Conservation (phyloP, 2,329 filamentous ascomycete genomes). For the Blastomyces gilchristii region DNA sequence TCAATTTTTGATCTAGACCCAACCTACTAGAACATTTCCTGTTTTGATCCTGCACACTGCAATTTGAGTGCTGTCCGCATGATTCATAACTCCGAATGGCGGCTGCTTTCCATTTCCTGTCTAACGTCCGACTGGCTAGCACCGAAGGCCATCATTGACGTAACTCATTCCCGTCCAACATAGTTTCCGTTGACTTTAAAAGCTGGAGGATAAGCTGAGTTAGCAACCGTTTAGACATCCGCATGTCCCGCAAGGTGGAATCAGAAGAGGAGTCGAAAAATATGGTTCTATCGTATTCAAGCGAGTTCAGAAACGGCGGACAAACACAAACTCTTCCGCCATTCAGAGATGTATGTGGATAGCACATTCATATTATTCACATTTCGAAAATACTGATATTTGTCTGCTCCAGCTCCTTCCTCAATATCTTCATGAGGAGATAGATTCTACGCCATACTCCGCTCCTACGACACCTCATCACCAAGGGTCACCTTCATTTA, state of each 20-base stretch:
- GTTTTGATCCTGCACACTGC: slow-evolving; percentile 7
- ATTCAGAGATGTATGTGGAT: slow-evolving; percentile 28
- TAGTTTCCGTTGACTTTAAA: slow-evolving; percentile 5
- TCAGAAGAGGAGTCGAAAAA: slow-evolving; percentile 24
- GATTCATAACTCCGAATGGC: slow-evolving; percentile 5
- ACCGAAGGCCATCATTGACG: slow-evolving; percentile 1
- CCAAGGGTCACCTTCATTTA: slow-evolving; percentile 24
- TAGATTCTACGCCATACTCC: slow-evolving; percentile 31
- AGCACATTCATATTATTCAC: neutral
- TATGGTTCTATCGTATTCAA: slow-evolving; percentile 33
- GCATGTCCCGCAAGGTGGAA: slow-evolving; percentile 29
- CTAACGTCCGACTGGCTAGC: slow-evolving; percentile 7
- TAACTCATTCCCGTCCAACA: slow-evolving; percentile 4
- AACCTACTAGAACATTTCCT: slow-evolving; percentile 1
- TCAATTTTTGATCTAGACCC: slow-evolving; percentile 4
- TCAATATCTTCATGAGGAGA: slow-evolving; percentile 33
- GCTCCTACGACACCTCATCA: slow-evolving; percentile 20
- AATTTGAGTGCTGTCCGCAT: slow-evolving; percentile 9
- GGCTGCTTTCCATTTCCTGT: slow-evolving; percentile 3
- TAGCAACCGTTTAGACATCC: slow-evolving; percentile 8
- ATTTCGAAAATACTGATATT: neutral
- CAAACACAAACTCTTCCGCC: slow-evolving; percentile 29
- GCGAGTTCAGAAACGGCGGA: slow-evolving; percentile 23
- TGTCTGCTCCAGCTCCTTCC: slow-evolving; percentile 26
- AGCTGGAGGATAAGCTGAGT: slow-evolving; percentile 6